Evolutionary conservation across 352 stramenopile species (phyloP), one percentile per base, ranked within the genome.

Genomic region (Phytopythium sindhum): DNA sequence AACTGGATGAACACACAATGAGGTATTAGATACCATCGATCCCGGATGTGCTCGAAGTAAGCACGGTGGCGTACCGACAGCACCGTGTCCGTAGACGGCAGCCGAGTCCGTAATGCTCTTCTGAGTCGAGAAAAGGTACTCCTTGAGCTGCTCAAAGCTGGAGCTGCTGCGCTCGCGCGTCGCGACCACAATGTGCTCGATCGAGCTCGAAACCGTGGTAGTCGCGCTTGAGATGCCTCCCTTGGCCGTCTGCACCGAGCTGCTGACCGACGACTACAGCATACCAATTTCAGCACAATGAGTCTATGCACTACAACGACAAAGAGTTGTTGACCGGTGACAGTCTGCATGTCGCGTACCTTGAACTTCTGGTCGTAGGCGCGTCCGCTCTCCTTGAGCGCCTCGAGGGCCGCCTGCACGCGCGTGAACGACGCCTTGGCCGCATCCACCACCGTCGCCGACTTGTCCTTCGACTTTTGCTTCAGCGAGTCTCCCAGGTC

Each of bases 351-450:
- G 14, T 37, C 51, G 26, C 52, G 58, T 50, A 70, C 71, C 47
- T 77, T 74, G 67, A 88, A 81, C 61, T 79, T 80, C 58, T 90
- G 73, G 65, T 92, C 84, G 67, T 90, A 92, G 56, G 83, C 82
- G 31, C 70, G 71, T 4, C 78, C 83, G n/a, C 72, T 73, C 24
- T 81, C 73, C 66, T 88, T 90, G 48, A 91, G 70, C 9, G 61
- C 69, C 35, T 84, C 80, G 42, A 89, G 68, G 28, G 80, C 70
- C 39, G 71, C 61, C 51, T 88, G 74, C 42, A 85, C 78, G 57
- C 81, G 80, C 56, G 60, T 73, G 42, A 90, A 73, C 54, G 84
- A 83, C 28, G 70, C 76, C 57, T 87, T 86, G 42, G 80, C 75
- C 53, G 74, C 73, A 56, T 83, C 65, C 37, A 88, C 68, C 21